Conservation (phyloP, 1,284 basidiomycete genomes). For the Irpex sp. region DNA sequence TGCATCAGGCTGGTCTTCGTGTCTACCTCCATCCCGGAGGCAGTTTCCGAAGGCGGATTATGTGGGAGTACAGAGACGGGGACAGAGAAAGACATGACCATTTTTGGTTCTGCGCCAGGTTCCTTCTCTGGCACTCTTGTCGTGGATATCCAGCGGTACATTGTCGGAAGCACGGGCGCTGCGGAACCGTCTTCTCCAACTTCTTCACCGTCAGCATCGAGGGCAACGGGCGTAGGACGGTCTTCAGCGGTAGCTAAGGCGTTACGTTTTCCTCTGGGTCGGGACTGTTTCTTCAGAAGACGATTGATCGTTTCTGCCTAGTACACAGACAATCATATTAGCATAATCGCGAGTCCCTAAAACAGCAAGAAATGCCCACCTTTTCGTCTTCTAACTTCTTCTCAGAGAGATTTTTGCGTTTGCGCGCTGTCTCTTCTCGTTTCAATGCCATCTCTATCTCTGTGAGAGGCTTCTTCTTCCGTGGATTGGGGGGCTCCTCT, state of each 20-base stretch:
- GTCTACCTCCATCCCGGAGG: background rate
- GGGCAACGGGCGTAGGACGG: slow-evolving; percentile 32
- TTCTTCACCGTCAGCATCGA: slow-evolving; percentile 28
- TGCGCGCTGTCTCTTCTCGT: slow-evolving; percentile 82
- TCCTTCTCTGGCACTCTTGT: slow-evolving; percentile 25
- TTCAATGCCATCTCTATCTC: slow-evolving; percentile 80
- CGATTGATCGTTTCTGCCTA: slow-evolving; percentile 88
- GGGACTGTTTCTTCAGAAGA: slow-evolving; percentile 83
- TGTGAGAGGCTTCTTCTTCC: slow-evolving; percentile 77
- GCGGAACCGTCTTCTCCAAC: slow-evolving; percentile 26
- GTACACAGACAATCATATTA: background rate
- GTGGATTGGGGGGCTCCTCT: slow-evolving; percentile 43
- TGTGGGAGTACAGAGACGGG: slow-evolving; percentile 37
- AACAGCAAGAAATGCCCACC: background rate
- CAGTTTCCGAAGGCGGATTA: slow-evolving; percentile 18
- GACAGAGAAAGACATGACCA: slow-evolving; percentile 50
- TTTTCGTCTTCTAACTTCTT: slow-evolving; percentile 87
- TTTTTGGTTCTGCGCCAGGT: slow-evolving; percentile 21
- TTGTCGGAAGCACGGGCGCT: slow-evolving; percentile 35
- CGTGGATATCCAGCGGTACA: slow-evolving; percentile 64
- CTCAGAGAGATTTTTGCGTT: slow-evolving; percentile 82
- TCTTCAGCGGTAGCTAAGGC: slow-evolving; percentile 47
- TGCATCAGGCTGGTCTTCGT: background rate
- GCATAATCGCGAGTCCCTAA: background rate
- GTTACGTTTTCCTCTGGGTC: slow-evolving; percentile 62